These are phyloP conservation scores for Trichocomaceae sp. DNA, from an alignment of 2,329 filamentous ascomycete genomes.

Conservation along the genomic window DNA sequence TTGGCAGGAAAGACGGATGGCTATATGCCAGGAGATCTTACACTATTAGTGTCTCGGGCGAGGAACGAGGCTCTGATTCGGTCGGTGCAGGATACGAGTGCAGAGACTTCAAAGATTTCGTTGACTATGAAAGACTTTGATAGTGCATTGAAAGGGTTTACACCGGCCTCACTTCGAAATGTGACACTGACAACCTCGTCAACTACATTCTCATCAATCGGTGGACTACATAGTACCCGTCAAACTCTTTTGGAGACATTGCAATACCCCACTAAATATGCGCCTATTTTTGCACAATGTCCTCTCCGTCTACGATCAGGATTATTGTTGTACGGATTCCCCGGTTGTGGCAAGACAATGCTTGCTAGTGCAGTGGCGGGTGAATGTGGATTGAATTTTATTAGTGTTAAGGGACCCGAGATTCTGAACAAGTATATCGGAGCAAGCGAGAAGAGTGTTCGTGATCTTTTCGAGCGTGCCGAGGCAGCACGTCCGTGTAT, in stretches of 20 bases:
- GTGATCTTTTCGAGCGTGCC: slow-evolving; percentile 89
- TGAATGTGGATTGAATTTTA: slow-evolving; percentile 96
- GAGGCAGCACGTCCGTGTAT: slow-evolving; percentile 85
- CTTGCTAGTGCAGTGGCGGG: slow-evolving; percentile 95
- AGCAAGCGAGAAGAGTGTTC: slow-evolving; percentile 90
- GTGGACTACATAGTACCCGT: slow-evolving; percentile 77
- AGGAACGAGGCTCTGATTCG: slow-evolving; percentile 90
- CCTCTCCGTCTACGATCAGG: slow-evolving; percentile 91
- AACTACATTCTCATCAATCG: slow-evolving; percentile 87
- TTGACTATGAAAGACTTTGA: slow-evolving; percentile 73
- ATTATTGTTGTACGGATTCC: slow-evolving; percentile 86
- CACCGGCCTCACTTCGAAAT: slow-evolving; percentile 86
- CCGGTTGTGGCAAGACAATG: slow-evolving; percentile 93
- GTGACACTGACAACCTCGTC: slow-evolving; percentile 90
- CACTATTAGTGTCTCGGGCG: slow-evolving; percentile 76
- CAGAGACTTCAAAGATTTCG: slow-evolving; percentile 50
- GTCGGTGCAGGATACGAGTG: slow-evolving; percentile 55
- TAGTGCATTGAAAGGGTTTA: slow-evolving; percentile 81
- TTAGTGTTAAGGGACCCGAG: slow-evolving; percentile 94
- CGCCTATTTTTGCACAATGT: slow-evolving; percentile 93
- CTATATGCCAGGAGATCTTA: slow-evolving; percentile 94
- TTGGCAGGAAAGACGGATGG: slow-evolving; percentile 91
- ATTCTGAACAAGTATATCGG: slow-evolving; percentile 99
- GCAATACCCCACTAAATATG: slow-evolving; percentile 95
- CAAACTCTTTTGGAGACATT: slow-evolving; percentile 90